Evolutionary conservation across 2,329 filamentous ascomycete species (phyloP).

Genomic region (Escovopsis sp.): DNA sequence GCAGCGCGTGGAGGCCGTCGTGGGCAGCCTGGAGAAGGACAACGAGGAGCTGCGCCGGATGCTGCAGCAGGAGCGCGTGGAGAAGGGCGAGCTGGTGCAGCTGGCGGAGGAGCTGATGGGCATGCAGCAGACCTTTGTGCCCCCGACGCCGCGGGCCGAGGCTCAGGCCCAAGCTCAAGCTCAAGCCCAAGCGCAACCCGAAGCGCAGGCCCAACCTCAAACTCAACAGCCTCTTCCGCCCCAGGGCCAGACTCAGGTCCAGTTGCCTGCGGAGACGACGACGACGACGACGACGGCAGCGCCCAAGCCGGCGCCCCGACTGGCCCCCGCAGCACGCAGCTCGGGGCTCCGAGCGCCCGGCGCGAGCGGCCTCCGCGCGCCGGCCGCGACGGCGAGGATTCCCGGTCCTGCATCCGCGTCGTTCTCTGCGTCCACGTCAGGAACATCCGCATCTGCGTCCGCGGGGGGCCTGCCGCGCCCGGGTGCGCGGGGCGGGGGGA

Average conservation of each 20-base stretch:
- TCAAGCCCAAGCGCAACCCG: conserved; percentile 9
- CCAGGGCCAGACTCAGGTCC: conserved; percentile 9
- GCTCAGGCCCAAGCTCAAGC: conserved; percentile 6
- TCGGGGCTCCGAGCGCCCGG: conserved; percentile 47
- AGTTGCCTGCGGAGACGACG: conserved; percentile 13
- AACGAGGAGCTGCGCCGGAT: conserved; percentile 50
- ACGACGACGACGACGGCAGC: too few species aligned
- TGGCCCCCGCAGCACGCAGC: conserved; percentile 20
- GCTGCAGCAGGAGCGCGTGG: conserved; percentile 60
- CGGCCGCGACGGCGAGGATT: conserved; percentile 33
- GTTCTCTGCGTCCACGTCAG: too few species aligned
- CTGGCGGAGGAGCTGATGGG: conserved; percentile 74
- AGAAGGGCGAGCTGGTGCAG: conserved; percentile 71
- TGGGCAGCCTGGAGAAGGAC: conserved; percentile 54
- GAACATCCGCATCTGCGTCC: too few species aligned
- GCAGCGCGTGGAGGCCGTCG: conserved; percentile 58
- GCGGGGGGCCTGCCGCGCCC: conserved; percentile 33
- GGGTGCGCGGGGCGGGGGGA: conserved; percentile 44
- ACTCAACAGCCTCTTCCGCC: too few species aligned
- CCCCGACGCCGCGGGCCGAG: conserved; percentile 4
- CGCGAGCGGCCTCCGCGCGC: conserved; percentile 24
- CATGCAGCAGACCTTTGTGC: conserved; percentile 38
- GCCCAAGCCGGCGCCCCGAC: too few species aligned
- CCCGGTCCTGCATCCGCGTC: too few species aligned
- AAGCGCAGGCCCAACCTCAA: conserved; percentile 11